Percentiles rank a stretch among this genome's conserved stretches.
These are phyloP conservation scores for Telfairia occidentalis DNA, from an alignment of 331 rosid genomes.

Conservation along the genomic window DNA sequence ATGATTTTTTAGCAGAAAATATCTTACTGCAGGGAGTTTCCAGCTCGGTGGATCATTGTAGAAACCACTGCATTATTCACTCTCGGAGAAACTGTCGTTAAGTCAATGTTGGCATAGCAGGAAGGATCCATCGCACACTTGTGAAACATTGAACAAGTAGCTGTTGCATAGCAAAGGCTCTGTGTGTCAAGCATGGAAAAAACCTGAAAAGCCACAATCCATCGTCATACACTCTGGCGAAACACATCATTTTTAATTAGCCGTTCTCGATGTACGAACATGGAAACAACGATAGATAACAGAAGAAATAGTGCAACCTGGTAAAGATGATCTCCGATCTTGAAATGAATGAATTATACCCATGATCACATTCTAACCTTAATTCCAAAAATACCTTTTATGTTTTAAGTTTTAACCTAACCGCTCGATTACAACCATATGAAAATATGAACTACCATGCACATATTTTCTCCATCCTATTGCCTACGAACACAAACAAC, in stretches of 20 bases:
- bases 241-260: not conserved
- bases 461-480: not conserved
- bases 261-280: not conserved
- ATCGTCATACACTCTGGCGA: slow-evolving; percentile 5
- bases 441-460: not conserved
- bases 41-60: slow-evolving; percentile 89
- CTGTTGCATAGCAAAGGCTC: slow-evolving; percentile 79
- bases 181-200: slow-evolving; percentile 95
- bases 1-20: not conserved
- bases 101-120: slow-evolving; percentile 76
- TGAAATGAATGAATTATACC: not conserved
- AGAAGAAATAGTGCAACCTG: not conserved
- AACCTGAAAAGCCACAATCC: slow-evolving; percentile 39
- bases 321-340: not conserved
- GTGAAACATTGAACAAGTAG: slow-evolving; percentile 74
- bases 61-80: slow-evolving; percentile 95
- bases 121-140: slow-evolving; percentile 89
- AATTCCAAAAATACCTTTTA: not conserved
- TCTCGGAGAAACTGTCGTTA: slow-evolving; percentile 67
- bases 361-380: not conserved
- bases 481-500: not conserved
- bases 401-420: not conserved
- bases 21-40: slow-evolving; percentile 64
- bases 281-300: not conserved
- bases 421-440: not conserved